Evolutionary conservation across 2,329 filamentous ascomycete species (phyloP).

Genomic region (Fusarium subtropicale): DNA sequence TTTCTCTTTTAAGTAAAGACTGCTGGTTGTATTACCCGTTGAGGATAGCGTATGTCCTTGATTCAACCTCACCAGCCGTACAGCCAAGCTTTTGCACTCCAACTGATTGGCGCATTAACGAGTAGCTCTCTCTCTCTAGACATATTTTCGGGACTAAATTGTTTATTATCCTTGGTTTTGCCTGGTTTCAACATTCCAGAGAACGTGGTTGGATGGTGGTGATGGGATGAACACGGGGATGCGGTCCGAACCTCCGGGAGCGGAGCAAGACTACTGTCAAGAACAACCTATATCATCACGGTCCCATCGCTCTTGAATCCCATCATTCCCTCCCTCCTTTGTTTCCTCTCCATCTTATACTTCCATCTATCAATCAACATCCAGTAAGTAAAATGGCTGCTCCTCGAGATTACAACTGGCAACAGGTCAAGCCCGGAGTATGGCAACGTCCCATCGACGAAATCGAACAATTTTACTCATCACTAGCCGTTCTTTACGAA

Average conservation of each 20-base stretch:
- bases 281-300: neutral
- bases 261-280: neutral
- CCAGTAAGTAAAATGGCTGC: neutral
- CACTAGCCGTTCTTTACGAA: slow-evolving; percentile 51
- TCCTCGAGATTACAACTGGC: slow-evolving; percentile 37
- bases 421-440: slow-evolving; percentile 39
- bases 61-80: accelerated
- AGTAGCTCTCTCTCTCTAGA: neutral
- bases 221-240: accelerated
- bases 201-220: neutral
- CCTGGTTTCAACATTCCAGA: slow-evolving; percentile 1
- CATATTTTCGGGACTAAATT: accelerated
- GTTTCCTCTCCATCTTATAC: too few relatives aligned
- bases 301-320: neutral
- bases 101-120: neutral
- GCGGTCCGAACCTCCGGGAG: neutral
- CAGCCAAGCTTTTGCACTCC: neutral
- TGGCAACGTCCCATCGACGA: slow-evolving; percentile 57
- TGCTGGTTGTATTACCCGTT: neutral
- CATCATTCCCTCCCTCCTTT: neutral
- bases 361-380: too few relatives aligned
- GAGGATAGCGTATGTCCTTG: neutral
- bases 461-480: slow-evolving; percentile 55
- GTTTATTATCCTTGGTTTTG: neutral
- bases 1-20: neutral